Conservation (phyloP, 2,329 filamentous ascomycete genomes). For the Fusarium nurragi region DNA sequence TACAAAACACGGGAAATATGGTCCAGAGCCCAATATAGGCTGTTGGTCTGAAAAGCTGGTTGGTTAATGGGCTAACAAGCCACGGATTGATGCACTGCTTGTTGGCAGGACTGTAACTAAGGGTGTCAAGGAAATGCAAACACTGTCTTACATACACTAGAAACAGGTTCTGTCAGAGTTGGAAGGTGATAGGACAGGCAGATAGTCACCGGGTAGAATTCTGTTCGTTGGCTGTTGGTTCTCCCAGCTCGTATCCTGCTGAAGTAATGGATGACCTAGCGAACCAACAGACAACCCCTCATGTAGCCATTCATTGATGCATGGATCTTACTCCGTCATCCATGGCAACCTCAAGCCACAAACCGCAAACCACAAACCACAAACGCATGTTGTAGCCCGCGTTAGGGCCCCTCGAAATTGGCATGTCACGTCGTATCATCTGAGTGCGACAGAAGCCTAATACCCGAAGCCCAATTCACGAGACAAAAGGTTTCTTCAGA, state of each 20-base stretch:
- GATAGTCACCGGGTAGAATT: not conserved
- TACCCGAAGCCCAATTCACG: not conserved
- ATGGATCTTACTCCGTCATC: conserved; percentile 1
- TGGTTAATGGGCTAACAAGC: not conserved
- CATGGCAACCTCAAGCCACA: conserved; percentile 19
- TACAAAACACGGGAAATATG: not conserved
- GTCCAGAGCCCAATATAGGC: not conserved
- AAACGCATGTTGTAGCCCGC: not conserved
- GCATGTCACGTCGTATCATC: conserved; percentile 13
- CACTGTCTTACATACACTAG: not conserved
- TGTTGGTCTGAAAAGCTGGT: not conserved
- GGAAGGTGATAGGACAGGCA: not conserved
- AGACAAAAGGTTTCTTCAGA: conserved; percentile 12
- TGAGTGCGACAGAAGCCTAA: conserved; percentile 1
- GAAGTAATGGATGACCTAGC: not conserved
- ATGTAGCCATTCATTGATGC: conserved; percentile 1
- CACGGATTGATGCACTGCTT: not conserved
- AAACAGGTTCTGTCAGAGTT: not conserved
- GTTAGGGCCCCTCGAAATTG: not conserved
- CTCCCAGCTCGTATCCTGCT: not conserved
- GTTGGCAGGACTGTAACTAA: not conserved
- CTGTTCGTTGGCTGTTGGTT: not conserved
- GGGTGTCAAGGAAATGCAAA: not conserved
- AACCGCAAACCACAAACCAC: not conserved
- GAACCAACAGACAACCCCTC: conserved; percentile 7